Percentiles rank a stretch among this genome's conserved stretches.
phyloP scores from a whole-genome alignment of 805 yeast genomes.

The Pichia nanzhaoensis region DNA sequence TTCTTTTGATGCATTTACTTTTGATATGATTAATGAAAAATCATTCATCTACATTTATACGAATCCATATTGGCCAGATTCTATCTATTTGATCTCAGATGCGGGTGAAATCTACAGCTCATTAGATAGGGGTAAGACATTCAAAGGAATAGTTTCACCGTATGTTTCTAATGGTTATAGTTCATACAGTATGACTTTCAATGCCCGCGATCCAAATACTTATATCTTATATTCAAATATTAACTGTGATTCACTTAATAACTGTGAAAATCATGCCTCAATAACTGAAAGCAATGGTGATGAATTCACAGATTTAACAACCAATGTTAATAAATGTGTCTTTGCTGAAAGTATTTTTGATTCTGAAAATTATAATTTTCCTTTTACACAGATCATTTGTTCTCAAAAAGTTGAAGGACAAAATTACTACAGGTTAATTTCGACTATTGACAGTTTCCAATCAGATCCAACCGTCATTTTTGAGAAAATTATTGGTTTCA shows the following conservation, averaged over 20 bases:
- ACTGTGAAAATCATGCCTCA: conserved; percentile 55
- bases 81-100: conserved; percentile 47
- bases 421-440: conserved; percentile 27
- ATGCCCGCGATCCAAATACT: conserved; percentile 45
- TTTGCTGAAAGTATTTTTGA: conserved; percentile 55
- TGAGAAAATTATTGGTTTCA: conserved; percentile 63
- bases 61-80: conserved; percentile 55
- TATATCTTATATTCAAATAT: conserved; percentile 66
- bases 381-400: conserved; percentile 59
- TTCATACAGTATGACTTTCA: conserved; percentile 46
- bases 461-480: conserved; percentile 36
- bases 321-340: conserved; percentile 54
- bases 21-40: conserved; percentile 31
- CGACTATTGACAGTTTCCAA: conserved; percentile 50
- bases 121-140: conserved; percentile 58
- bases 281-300: conserved; percentile 64
- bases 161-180: conserved; percentile 44
- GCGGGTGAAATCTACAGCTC: conserved; percentile 50
- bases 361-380: conserved; percentile 18
- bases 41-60: conserved; percentile 43
- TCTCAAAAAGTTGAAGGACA: conserved; percentile 33
- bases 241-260: conserved; percentile 41
- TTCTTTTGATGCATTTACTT: conserved; percentile 64
- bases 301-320: conserved; percentile 47
- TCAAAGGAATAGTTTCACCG: conserved; percentile 32